Conservation (phyloP, 2,329 filamentous ascomycete species). For the Fusarium penzigii region DNA sequence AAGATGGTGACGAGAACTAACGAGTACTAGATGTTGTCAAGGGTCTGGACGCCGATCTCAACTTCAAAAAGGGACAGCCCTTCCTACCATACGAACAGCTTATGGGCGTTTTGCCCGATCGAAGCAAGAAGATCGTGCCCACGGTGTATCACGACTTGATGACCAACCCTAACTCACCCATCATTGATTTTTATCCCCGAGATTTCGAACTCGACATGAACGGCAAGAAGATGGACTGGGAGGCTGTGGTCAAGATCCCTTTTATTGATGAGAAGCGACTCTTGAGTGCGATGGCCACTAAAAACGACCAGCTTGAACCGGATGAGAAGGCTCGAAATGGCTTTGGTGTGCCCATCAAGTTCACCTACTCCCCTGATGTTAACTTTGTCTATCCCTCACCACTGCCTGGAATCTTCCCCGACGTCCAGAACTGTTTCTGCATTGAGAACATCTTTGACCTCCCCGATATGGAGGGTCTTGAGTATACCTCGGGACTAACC, state of each 20-base stretch:
- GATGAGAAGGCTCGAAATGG: conserved; percentile 83
- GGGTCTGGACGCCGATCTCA: conserved; percentile 81
- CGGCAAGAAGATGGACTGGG: conserved; percentile 99
- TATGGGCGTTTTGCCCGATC: conserved; percentile 96
- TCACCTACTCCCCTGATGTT: conserved; percentile 76
- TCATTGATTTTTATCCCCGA: conserved; percentile 96
- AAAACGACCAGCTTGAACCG: conserved; percentile 73
- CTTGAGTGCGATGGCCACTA: conserved; percentile 81
- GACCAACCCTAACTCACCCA: conserved; percentile 86
- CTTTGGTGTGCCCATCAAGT: conserved; percentile 91
- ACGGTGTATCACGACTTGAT: conserved; percentile 85
- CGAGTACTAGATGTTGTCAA: conserved; percentile 73
- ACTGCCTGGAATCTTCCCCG: conserved; percentile 85
- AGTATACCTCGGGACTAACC: conserved; percentile 81
- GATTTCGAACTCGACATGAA: conserved; percentile 99
- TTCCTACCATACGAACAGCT: conserved; percentile 95
- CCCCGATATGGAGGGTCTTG: conserved; percentile 85
- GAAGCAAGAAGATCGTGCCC: conserved; percentile 96
- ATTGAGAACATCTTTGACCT: conserved; percentile 96
- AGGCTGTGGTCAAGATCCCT: conserved; percentile 97
- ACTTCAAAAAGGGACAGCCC: conserved; percentile 92
- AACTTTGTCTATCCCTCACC: conserved; percentile 88
- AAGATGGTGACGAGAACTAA: conserved; percentile 36
- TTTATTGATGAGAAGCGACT: conserved; percentile 94
- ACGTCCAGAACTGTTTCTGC: conserved; percentile 83